Percentiles rank a stretch among this genome's conserved stretches.
Evolutionary conservation across 2,329 filamentous ascomycete species (phyloP).

Genomic region (Aspergillus ochraceus): DNA sequence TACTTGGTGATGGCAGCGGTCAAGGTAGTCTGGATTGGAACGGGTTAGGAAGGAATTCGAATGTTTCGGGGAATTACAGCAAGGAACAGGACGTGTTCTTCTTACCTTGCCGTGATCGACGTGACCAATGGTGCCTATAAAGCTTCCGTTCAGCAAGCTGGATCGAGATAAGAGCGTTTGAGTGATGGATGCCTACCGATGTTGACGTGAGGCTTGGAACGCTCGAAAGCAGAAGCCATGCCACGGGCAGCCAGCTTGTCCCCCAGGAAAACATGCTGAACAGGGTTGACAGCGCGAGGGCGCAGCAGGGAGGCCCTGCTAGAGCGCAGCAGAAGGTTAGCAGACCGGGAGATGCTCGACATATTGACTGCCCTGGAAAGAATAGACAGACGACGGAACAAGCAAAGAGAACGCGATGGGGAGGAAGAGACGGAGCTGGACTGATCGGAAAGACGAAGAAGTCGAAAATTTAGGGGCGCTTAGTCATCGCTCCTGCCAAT

Average conservation of each 20-base stretch:
- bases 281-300: conserved; percentile 69
- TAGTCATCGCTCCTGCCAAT: conserved; percentile 42
- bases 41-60: conserved; percentile 14
- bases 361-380: conserved; percentile 57
- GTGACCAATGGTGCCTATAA: conserved; percentile 88
- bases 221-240: conserved; percentile 71
- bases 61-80: conserved; percentile 2
- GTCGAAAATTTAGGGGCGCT: conserved; percentile 40
- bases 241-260: conserved; percentile 50
- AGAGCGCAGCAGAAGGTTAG: conserved; percentile 78
- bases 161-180: neutral
- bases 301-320: conserved; percentile 72
- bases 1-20: conserved; percentile 99
- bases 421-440: conserved; percentile 23
- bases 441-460: conserved; percentile 10
- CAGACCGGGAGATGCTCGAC: conserved; percentile 75
- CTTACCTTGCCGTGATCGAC: conserved; percentile 98
- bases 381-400: conserved; percentile 30
- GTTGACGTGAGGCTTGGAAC: conserved; percentile 96
- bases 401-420: conserved; percentile 29
- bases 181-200: conserved; percentile 64
- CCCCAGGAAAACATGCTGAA: conserved; percentile 59
- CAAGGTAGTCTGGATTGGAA: conserved; percentile 75
- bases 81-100: conserved; percentile 1
- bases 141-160: neutral